A percentile compares a stretch with the other conserved stretches of the same genome.
phyloP scores from a whole-genome alignment of 1,284 basidiomycete genomes.

The Anthracocystis walkeri region DNA sequence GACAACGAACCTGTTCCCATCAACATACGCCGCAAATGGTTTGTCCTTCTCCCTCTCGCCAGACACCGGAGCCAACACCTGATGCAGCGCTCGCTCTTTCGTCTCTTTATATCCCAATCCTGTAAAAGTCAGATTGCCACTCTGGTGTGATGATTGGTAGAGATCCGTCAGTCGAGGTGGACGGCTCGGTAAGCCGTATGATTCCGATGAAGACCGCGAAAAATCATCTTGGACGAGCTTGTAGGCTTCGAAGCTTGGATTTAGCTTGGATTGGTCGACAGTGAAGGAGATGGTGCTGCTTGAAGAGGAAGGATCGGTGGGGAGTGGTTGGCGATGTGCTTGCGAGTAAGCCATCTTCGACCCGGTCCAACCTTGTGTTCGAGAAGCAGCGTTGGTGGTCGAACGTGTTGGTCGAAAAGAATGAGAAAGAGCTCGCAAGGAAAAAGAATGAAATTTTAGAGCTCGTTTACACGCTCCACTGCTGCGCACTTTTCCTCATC shows the following conservation, averaged over 20 bases:
- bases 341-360: constrained; percentile 36
- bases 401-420: not conserved
- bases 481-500: not conserved
- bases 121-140: constrained; percentile 18
- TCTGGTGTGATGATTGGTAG: constrained; percentile 19
- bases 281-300: constrained; percentile 8
- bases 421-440: constrained; percentile 5
- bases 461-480: constrained; percentile 19
- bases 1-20: constrained; percentile 37
- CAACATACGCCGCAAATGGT: constrained; percentile 48
- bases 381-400: not conserved
- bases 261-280: constrained; percentile 31
- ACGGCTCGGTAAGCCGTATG: constrained; percentile 26
- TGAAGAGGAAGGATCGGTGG: not conserved
- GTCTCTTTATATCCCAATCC: constrained; percentile 48
- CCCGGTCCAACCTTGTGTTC: not conserved
- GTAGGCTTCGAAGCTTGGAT: constrained; percentile 50
- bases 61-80: constrained; percentile 25
- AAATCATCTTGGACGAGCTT: constrained; percentile 41
- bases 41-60: constrained; percentile 9
- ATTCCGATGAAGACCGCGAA: not conserved
- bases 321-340: constrained; percentile 27
- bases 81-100: constrained; percentile 42
- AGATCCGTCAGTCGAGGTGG: constrained; percentile 28
- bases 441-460: constrained; percentile 5